Conservation (phyloP, 2,329 filamentous ascomycete genomes). For the Beauveria sp. region DNA sequence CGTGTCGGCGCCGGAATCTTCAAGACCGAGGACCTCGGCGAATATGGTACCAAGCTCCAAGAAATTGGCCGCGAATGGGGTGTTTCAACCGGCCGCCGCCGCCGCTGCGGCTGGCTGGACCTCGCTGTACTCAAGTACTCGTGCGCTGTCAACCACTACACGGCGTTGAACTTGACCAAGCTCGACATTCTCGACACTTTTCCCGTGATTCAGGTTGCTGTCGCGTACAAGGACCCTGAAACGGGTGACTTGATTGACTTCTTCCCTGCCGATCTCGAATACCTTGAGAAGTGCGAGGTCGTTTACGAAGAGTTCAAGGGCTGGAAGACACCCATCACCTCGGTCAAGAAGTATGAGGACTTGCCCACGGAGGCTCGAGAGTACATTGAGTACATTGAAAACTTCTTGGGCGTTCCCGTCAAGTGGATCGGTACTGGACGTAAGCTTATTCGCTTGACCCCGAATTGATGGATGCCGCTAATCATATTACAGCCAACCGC, state of each 20-base stretch:
- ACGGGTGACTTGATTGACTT: slow-evolving; percentile 28
- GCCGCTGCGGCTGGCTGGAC: slow-evolving; percentile 55
- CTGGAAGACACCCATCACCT: slow-evolving; percentile 59
- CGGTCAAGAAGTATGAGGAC: slow-evolving; percentile 51
- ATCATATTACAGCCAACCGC: background rate
- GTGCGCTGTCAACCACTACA: slow-evolving; percentile 57
- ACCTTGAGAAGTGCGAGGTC: slow-evolving; percentile 53
- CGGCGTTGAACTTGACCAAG: slow-evolving; percentile 50
- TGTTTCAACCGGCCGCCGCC: slow-evolving; percentile 48
- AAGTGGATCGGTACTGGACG: slow-evolving; percentile 58
- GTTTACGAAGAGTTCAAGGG: slow-evolving; percentile 62
- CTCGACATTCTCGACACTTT: slow-evolving; percentile 60
- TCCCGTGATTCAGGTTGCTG: slow-evolving; percentile 64
- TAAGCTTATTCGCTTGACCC: background rate
- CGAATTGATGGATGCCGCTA: background rate
- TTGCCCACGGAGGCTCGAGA: slow-evolving; percentile 56
- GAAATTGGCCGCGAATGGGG: slow-evolving; percentile 36
- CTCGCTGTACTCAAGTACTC: slow-evolving; percentile 62
- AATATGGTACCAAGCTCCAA: slow-evolving; percentile 39
- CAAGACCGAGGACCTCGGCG: slow-evolving; percentile 50
- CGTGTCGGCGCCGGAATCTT: slow-evolving; percentile 57
- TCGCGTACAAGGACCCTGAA: slow-evolving; percentile 50
- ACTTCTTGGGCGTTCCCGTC: slow-evolving; percentile 54
- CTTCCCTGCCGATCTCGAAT: slow-evolving; percentile 56
- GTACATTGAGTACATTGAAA: slow-evolving; percentile 62